phyloP scores from a whole-genome alignment of 805 yeast species.

The Kodamaea hsintzibuensis region DNA sequence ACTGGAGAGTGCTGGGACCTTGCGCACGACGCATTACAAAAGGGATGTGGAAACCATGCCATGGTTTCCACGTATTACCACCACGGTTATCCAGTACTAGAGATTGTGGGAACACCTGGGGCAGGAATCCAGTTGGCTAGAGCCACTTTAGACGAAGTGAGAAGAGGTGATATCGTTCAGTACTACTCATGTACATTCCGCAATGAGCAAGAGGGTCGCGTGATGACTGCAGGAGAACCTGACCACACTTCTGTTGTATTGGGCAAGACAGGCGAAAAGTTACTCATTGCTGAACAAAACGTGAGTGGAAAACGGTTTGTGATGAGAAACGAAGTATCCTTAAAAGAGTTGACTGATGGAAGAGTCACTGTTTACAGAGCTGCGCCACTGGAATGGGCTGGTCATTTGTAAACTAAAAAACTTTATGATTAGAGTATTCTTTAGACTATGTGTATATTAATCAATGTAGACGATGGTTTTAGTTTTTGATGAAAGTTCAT shows the following conservation, averaged over 20 bases:
- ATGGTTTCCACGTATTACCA: conserved; percentile 48
- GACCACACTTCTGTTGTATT: conserved; percentile 50
- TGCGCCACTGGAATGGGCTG: conserved; percentile 47
- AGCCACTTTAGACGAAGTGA: conserved; percentile 38
- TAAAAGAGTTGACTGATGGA: conserved; percentile 44
- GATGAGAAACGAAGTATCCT: conserved; percentile 34
- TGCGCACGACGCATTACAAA: conserved; percentile 52
- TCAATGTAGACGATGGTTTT: too few relatives aligned
- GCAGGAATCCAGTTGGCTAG: conserved; percentile 22
- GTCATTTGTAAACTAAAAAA: conserved; percentile 7
- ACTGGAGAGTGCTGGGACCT: conserved; percentile 65
- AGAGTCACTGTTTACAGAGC: conserved; percentile 49
- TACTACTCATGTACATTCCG: conserved; percentile 43
- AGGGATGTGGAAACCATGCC: conserved; percentile 60
- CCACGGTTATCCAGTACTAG: conserved; percentile 48
- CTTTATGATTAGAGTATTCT: too few relatives aligned
- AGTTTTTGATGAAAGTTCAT: background rate
- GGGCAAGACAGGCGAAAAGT: conserved; percentile 25
- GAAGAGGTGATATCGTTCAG: conserved; percentile 59
- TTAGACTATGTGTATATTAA: too few relatives aligned
- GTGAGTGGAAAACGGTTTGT: conserved; percentile 46
- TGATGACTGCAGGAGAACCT: conserved; percentile 49
- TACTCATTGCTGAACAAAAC: conserved; percentile 51
- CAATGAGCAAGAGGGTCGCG: conserved; percentile 32
- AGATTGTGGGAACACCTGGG: conserved; percentile 21